Percentiles rank a stretch among this genome's conserved stretches.
Conservation (phyloP, 2,329 filamentous ascomycete species). For the Metarhizium album region DNA sequence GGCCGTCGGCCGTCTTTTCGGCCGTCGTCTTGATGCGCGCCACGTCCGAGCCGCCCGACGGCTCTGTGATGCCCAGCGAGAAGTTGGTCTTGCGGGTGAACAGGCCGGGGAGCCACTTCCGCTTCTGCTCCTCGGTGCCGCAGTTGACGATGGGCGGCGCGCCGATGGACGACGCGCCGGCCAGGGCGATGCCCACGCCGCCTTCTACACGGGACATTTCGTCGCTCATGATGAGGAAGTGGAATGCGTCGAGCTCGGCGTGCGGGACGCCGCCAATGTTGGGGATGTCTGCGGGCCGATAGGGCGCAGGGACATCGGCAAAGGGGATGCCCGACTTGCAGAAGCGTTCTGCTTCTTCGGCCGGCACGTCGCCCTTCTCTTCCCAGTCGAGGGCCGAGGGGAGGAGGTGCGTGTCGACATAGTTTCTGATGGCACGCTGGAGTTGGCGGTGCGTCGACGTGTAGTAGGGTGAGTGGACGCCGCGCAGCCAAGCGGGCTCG, state of each 20-base stretch:
- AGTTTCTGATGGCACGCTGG: slow-evolving; percentile 43
- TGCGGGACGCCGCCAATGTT: slow-evolving; percentile 32
- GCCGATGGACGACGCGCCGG: slow-evolving; percentile 51
- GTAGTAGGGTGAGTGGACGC: slow-evolving; percentile 43
- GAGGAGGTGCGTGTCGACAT: slow-evolving; percentile 46
- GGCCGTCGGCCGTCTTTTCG: slow-evolving; percentile 28
- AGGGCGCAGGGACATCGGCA: slow-evolving; percentile 23
- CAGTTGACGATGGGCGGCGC: slow-evolving; percentile 53
- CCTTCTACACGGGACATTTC: slow-evolving; percentile 44
- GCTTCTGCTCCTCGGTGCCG: slow-evolving; percentile 38
- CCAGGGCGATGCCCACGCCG: slow-evolving; percentile 46
- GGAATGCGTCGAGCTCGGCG: slow-evolving; percentile 44
- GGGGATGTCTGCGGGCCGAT: slow-evolving; percentile 17
- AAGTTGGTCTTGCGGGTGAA: slow-evolving; percentile 49
- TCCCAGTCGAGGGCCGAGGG: slow-evolving; percentile 56
- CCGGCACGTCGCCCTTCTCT: slow-evolving; percentile 39
- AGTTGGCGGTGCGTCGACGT: slow-evolving; percentile 49
- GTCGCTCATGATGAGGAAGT: slow-evolving; percentile 43
- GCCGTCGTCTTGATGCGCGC: slow-evolving; percentile 53
- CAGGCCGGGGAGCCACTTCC: slow-evolving; percentile 46
- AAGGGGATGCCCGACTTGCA: slow-evolving; percentile 28
- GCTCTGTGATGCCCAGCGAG: slow-evolving; percentile 56
- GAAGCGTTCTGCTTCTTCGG: slow-evolving; percentile 25
- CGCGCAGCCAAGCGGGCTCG: slow-evolving; percentile 20
- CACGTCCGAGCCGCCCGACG: slow-evolving; percentile 51